These are phyloP conservation scores for Chlorokybus atmophyticus DNA, from an alignment of 139 green algal species.

Conservation along the genomic window DNA sequence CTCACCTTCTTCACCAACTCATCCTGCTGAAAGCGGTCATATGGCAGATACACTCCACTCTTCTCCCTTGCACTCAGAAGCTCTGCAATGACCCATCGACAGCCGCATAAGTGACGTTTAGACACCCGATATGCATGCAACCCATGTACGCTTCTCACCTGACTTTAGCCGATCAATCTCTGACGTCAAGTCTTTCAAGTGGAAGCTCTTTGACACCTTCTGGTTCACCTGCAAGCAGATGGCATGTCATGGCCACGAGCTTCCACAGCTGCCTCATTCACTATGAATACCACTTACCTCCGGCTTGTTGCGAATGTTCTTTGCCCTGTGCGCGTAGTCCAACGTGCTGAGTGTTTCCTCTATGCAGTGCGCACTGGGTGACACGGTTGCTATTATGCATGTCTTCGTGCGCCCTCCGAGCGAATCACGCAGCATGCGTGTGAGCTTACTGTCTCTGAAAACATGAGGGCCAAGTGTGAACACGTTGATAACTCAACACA, in stretches of 20 bases:
- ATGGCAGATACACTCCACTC: conserved; percentile 72
- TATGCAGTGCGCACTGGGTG: conserved; percentile 65
- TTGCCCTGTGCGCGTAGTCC: conserved; percentile 93
- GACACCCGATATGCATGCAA: too few species aligned
- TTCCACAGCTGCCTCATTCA: background rate
- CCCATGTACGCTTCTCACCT: conserved; percentile 10
- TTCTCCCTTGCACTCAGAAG: conserved; percentile 72
- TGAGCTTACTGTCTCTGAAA: conserved; percentile 92
- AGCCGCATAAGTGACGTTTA: too few species aligned
- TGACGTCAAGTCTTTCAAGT: conserved; percentile 78
- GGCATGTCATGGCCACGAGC: background rate
- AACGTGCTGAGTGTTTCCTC: conserved; percentile 95
- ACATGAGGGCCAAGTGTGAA: too few species aligned
- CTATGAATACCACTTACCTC: conserved; percentile 37
- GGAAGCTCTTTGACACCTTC: conserved; percentile 74
- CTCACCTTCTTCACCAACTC: conserved; percentile 41
- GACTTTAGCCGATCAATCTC: conserved; percentile 89
- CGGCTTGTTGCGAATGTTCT: conserved; percentile 95
- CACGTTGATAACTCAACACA: too few species aligned
- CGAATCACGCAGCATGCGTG: conserved; percentile 84
- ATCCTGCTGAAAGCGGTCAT: conserved; percentile 44
- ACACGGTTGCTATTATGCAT: conserved; percentile 98
- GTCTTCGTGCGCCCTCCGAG: conserved; percentile 75
- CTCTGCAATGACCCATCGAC: too few species aligned
- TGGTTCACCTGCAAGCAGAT: conserved; percentile 29